Base-by-base conservation (phyloP, 768 basidiomycete genomes). In the Mycena rebaudengoi region DNA sequence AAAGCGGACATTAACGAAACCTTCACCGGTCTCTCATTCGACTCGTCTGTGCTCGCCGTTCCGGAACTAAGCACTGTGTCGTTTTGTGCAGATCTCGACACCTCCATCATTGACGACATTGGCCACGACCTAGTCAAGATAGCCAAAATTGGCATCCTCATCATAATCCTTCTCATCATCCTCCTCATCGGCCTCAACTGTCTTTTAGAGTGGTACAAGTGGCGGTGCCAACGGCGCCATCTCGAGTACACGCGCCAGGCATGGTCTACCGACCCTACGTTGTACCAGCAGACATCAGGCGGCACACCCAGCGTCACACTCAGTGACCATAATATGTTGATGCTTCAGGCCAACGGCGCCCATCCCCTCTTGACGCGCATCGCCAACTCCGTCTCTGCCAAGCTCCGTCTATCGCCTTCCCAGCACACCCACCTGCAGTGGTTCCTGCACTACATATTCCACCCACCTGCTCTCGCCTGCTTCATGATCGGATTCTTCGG, bases 401-500 rank as follows among this genome's bases (percentile, higher is more conserved):
- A 77, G 49, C 71, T 94, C 30, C 85, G 76, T 41, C 78, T 95
- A 61, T 82, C 83, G 8, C 85, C 89, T 7, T 77, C 83, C 35
- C 84, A 91, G 62, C 86, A 93, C 69, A 85, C 84, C 25, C 85
- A 92, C 69, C 76, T 94, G 18, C 88, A 89, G 61, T 99, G 95
- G 94, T 94, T 97, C 77, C 82, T 92, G 71, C 86, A 92, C 70
- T 98, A 98, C 78, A 82, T 99, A 61, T 94, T 95, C 75, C 93
- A 98, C 72, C 88, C 95, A 3, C 92, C 94, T 1, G 96, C 95
- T 1, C 85, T 97, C 44, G 91, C 94, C 0, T 93, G 96, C 72
- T 89, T 99, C 74, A 86, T 96, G 64, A 93, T 99, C 69, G 96
- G 96, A n/a, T 79, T 96, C 67, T 88, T 98, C 68, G 96, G 96